Conservation (phyloP, 2,329 filamentous ascomycete genomes). For the Aschersonia sp. region DNA sequence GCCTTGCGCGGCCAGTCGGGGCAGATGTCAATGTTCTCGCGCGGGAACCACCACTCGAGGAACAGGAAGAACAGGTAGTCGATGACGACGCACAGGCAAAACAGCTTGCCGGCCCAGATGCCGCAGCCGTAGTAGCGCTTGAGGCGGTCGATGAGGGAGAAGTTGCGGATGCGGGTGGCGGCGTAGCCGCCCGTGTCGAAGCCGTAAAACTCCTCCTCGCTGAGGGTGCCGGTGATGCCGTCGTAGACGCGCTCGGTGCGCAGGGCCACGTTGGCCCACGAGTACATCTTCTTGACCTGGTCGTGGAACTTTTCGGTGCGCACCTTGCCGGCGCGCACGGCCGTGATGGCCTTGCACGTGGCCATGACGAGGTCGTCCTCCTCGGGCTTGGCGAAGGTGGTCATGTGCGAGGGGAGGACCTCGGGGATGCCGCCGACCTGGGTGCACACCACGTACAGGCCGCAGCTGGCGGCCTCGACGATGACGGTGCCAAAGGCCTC, state of each 20-base stretch:
- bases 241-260: constrained; percentile 93
- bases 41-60: constrained; percentile 74
- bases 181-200: constrained; percentile 58
- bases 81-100: constrained; percentile 85
- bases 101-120: constrained; percentile 95
- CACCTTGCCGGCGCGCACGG: constrained; percentile 72
- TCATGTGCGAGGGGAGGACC: constrained; percentile 92
- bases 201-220: constrained; percentile 78
- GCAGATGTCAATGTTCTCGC: constrained; percentile 76
- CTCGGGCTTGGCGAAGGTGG: constrained; percentile 89
- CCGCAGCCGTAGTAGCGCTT: constrained; percentile 97
- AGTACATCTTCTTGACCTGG: constrained; percentile 97
- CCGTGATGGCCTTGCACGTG: constrained; percentile 77
- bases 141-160: constrained; percentile 83
- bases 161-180: constrained; percentile 63
- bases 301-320: constrained; percentile 91
- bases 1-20: constrained; percentile 81
- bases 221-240: constrained; percentile 75
- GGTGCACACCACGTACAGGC: constrained; percentile 91
- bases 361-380: constrained; percentile 88
- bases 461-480: constrained; percentile 91
- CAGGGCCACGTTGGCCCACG: constrained; percentile 88
- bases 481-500: constrained; percentile 97
- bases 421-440: constrained; percentile 95
- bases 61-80: constrained; percentile 87